phyloP scores from a whole-genome alignment of 2,329 filamentous ascomycete species.

The Coniella lustricola region DNA sequence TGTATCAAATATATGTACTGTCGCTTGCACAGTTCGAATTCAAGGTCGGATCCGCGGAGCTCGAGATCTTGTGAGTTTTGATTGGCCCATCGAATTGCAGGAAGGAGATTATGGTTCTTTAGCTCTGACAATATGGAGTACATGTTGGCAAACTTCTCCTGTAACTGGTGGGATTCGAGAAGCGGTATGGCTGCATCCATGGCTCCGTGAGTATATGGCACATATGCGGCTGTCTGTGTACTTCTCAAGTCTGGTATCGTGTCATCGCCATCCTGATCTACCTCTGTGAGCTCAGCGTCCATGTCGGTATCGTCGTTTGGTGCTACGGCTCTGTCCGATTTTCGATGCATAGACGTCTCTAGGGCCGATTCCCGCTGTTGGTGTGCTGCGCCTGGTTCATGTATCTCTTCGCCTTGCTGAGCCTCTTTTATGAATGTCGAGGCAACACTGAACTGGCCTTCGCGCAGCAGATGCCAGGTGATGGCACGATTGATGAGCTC shows the following conservation, averaged over 20 bases:
- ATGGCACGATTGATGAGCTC: slow-evolving; percentile 85
- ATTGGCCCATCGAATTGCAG: slow-evolving; percentile 83
- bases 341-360: not conserved
- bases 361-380: not conserved
- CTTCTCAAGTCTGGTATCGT: slow-evolving; percentile 2
- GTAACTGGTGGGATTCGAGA: slow-evolving; percentile 60
- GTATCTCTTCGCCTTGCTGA: slow-evolving; percentile 24
- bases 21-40: slow-evolving; percentile 87
- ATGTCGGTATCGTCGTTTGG: slow-evolving; percentile 11
- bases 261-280: slow-evolving; percentile 2
- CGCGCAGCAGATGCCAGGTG: slow-evolving; percentile 90
- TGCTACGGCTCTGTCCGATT: slow-evolving; percentile 1
- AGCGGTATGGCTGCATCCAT: slow-evolving; percentile 27
- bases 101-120: slow-evolving; percentile 64
- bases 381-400: slow-evolving; percentile 1
- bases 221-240: not conserved
- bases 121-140: slow-evolving; percentile 80
- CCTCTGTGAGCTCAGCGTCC: slow-evolving; percentile 11
- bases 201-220: not conserved
- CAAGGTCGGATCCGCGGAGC: slow-evolving; percentile 78
- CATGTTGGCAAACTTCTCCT: slow-evolving; percentile 79
- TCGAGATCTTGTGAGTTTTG: slow-evolving; percentile 65
- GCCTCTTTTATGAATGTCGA: slow-evolving; percentile 76
- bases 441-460: slow-evolving; percentile 87
- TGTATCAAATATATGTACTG: slow-evolving; percentile 88